Evolutionary conservation across 2,329 filamentous ascomycete genomes (phyloP).

Genomic region (Juglanconis sp.): DNA sequence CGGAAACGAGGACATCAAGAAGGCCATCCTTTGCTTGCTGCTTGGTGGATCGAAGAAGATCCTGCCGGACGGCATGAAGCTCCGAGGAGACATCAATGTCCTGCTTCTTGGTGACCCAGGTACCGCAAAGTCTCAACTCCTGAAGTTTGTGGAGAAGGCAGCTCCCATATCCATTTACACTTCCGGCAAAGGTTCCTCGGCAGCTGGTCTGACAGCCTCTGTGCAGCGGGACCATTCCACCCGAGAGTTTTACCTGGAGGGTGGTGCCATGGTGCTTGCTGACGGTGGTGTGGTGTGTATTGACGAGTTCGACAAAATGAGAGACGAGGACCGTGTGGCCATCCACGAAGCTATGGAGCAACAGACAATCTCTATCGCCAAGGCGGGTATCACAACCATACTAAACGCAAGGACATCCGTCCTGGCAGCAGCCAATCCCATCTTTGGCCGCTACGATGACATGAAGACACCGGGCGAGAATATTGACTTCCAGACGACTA

Average conservation of each 20-base stretch:
- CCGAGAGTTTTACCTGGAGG: conserved; percentile 95
- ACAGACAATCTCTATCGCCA: conserved; percentile 98
- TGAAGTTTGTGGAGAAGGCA: conserved; percentile 97
- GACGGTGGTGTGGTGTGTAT: conserved; percentile 98
- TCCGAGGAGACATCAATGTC: conserved; percentile 97
- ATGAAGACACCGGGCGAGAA: conserved; percentile 97
- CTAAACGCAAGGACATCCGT: conserved; percentile 95
- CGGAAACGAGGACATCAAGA: conserved; percentile 94
- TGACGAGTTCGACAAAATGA: conserved; percentile 99
- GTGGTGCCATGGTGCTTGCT: conserved; percentile 96
- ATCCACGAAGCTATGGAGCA: conserved; percentile 99
- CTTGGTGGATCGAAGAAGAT: conserved; percentile 98
- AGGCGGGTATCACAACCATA: conserved; percentile 97
- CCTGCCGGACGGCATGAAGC: conserved; percentile 92
- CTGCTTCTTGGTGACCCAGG: conserved; percentile 93
- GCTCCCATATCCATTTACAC: conserved; percentile 98
- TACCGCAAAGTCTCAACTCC: conserved; percentile 93
- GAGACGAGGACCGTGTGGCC: conserved; percentile 93
- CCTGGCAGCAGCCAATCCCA: conserved; percentile 91
- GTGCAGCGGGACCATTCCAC: conserved; percentile 91
- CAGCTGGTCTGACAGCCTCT: conserved; percentile 93
- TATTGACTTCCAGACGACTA: conserved; percentile 98
- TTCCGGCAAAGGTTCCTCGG: conserved; percentile 95
- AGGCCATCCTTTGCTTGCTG: conserved; percentile 88
- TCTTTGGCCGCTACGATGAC: conserved; percentile 97